Evolutionary conservation across 495 filamentous ascomycete species (phyloP), one percentile per base, ranked within the genome.

Genomic region (Penicillium canariense): DNA sequence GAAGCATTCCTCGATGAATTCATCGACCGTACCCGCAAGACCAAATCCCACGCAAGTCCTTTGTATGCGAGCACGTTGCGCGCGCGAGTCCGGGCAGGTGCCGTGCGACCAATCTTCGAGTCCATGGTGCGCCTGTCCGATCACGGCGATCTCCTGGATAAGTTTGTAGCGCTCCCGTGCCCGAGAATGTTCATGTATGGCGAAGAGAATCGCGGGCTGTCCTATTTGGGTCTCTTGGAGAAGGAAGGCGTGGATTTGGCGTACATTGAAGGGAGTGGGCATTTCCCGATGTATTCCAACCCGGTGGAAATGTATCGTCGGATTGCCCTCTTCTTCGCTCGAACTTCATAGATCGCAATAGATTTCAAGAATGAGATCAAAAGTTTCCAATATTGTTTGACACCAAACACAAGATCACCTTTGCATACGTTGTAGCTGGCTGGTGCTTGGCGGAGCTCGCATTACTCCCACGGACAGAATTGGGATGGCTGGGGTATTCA

Each of bases 271-370:
- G 48, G 45, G 8, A 55, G 56, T 50, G 67, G 65, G 10, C 62
- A 68, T 63, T 70, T 70, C 35, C 67, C 67, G 5, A 70, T 70
- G 68, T 70, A 70, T 53, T 65, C 68, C 2, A 68, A 68, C 23
- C 68, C 65, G 15, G 44, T 62, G 36, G 65, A 66, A 40, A 70
- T 68, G 62, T 65, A 60, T 54, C 44, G 57, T 4, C 55, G 51
- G 30, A 63, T 68, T 48, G 45, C 42, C 27, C 50, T 6, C 0
- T 65, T 70, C 42, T 50, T 68, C 23, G 25, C 59, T 45, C n/a
- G n/a, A 32, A 28, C 12, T 39, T 2, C 9, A 14, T 22, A 31
- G 26, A 22, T 20, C 20, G 27, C 4, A 28, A 32, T 47, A 47
- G 35, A 38, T 15, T n/a, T n/a, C 35, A 4, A 14, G 14, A 36